Evolutionary conservation across 1,284 basidiomycete genomes (phyloP).

Genomic region (Trichosporon ovoides): DNA sequence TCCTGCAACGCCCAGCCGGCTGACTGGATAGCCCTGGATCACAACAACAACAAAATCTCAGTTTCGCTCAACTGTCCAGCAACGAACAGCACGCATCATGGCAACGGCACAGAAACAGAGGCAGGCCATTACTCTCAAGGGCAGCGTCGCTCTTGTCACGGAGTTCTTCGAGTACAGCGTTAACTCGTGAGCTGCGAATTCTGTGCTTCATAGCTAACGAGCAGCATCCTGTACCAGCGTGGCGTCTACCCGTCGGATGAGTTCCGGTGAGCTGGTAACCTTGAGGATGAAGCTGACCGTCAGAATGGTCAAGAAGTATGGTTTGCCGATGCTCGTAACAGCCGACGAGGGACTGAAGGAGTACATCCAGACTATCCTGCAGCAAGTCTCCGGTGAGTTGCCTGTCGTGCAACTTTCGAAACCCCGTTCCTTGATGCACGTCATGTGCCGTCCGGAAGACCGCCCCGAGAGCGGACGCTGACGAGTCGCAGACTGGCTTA

Average conservation of each 20-base stretch:
- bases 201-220: conserved; percentile 14
- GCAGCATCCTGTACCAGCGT: conserved; percentile 90
- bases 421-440: too few relatives aligned
- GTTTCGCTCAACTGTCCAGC: background rate
- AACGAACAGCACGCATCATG: conserved; percentile 28
- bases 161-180: conserved; percentile 99
- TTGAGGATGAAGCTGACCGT: background rate
- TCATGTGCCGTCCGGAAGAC: too few relatives aligned
- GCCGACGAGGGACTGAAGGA: conserved; percentile 87
- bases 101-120: conserved; percentile 46
- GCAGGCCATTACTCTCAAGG: conserved; percentile 79
- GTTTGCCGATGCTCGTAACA: conserved; percentile 88
- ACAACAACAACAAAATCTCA: conserved; percentile 10
- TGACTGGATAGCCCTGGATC: background rate
- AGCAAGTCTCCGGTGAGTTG: conserved; percentile 77
- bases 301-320: conserved; percentile 98
- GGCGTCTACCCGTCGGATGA: conserved; percentile 97
- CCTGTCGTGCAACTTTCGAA: too few relatives aligned
- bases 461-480: background rate
- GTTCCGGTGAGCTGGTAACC: conserved; percentile 55
- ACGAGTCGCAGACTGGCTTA: conserved; percentile 81
- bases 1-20: too few relatives aligned
- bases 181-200: conserved; percentile 73
- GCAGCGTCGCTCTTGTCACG: conserved; percentile 88
- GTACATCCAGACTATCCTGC: conserved; percentile 86